Evolutionary conservation across 176 grass and related monocot species (phyloP), one percentile per base, ranked within the genome.

Genomic region (Oryza coarctata): DNA sequence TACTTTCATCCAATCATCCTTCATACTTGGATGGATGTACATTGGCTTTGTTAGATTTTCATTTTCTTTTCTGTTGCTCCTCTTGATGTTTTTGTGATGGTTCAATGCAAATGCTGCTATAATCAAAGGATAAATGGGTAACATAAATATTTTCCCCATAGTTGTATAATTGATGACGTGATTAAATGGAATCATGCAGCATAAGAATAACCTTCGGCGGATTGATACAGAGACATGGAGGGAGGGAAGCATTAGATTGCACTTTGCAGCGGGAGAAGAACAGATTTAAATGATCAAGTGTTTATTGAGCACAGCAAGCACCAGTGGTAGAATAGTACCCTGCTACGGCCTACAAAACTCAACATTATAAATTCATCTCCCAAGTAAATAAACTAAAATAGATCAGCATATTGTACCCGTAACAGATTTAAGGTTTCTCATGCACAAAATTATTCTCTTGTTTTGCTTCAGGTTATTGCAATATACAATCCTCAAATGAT

Each of bases 311-410:
- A 22, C 7, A 0, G 7, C 0, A 0, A 25, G 85, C 88, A 94
- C 87, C 89, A 88, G 88, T 87, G 93, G 91, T 93, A 87, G 86
- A 89, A 89, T 91, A 88, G 87, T 89, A 91, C 87, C 89, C 87
- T 94, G 89, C 87, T 87, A 91, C 74, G 89, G 88, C 14, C 4
- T 33, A 33, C 1, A 43, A 6, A 23, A 3, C 22, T 60, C 9
- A 60, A 60, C n/a, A 60, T 25, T 8, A 60, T 60, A 9, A 60
- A 1, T 60, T 9, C 55, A 57, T 57, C 23, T 57, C 52, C 12
- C 20, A 23, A 52, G 18, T 22, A 57, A 22, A 57, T 0, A n/a
- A 50, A 5, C 50, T 57, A 57, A 57, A 57, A 49, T 12, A 49
- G 45, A 3, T 15, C 6, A 57, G 20, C 1, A 7, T 22, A 57